Base-by-base conservation (phyloP, 225 moss, liverwort and hornwort species). In the Physcomitrellopsis africana region DNA sequence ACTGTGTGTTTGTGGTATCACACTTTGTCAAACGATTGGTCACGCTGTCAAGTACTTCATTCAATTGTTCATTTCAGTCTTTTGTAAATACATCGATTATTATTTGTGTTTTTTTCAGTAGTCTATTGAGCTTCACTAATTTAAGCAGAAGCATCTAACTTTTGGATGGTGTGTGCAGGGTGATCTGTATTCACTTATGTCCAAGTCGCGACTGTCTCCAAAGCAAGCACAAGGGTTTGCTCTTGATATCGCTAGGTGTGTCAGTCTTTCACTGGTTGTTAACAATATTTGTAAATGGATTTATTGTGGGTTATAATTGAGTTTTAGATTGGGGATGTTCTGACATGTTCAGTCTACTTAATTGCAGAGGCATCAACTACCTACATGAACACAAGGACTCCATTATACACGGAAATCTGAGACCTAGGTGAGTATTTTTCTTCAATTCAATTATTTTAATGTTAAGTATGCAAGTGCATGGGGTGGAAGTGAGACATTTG, bases 191-290 rank as follows among this genome's bases (percentile, higher is more conserved):
- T 74, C 72, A 19, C 74, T 87, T 29, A 55, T 92, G 56, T 61
- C 23, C 60, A 86, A 74, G 72, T 83, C 79, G 32, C 79, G 69
- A 37, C 66, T 89, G 57, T 67, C 74, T 60, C 51, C 87, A 22
- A 82, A 68, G 64, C 76, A 75, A 55, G 77, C 84, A 17, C 65
- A 82, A 53, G 53, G 74, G 11, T 92, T 87, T 73, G 79, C 87
- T 16, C 85, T 92, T 24, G 92, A 92, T 41, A 86, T 92, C 80
- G 89, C 92, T 66, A 80, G 87, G 92, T 86, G 79, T 29, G 51
- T 51, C 11, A 17, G 20, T 16, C 27, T 53, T 15, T 0, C 26
- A 47, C 62, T 63, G 44, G 43, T 65, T 65, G 54, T 54, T 19
- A n/a, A 37, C 11, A 43, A 12, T 29, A 57, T 61, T 68, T 15